These are phyloP conservation scores for Ceratocystis cacaofunesta DNA, from an alignment of 2,329 filamentous ascomycete genomes.

Conservation along the genomic window DNA sequence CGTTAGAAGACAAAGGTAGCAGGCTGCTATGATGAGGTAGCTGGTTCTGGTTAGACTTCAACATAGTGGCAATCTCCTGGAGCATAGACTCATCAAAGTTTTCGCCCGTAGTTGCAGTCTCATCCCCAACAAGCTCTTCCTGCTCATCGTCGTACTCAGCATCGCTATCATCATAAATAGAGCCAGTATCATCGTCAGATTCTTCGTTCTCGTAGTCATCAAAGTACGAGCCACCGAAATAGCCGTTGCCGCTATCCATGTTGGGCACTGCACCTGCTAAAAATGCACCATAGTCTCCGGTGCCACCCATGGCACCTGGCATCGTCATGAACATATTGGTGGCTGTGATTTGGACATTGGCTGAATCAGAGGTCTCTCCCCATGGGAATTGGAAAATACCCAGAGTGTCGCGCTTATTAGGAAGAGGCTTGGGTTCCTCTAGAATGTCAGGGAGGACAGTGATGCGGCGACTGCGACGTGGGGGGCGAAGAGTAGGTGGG, in stretches of 20 bases:
- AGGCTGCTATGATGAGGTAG: slow-evolving; percentile 33
- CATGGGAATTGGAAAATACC: slow-evolving; percentile 53
- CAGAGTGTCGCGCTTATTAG: slow-evolving; percentile 42
- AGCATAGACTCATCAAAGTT: slow-evolving; percentile 47
- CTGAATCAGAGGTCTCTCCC: slow-evolving; percentile 47
- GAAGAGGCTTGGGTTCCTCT: slow-evolving; percentile 45
- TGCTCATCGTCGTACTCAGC: slow-evolving; percentile 23
- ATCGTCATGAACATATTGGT: slow-evolving; percentile 31
- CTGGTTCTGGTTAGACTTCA: slow-evolving; percentile 37
- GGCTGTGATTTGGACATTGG: slow-evolving; percentile 28
- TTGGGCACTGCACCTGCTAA: slow-evolving; percentile 22
- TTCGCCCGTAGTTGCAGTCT: slow-evolving; percentile 30
- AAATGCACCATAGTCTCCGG: slow-evolving; percentile 22
- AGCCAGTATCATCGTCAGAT: slow-evolving; percentile 26
- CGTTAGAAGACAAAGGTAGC: slow-evolving; percentile 25
- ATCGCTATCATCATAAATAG: slow-evolving; percentile 19
- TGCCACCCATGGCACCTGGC: slow-evolving; percentile 36
- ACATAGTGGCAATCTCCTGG: slow-evolving; percentile 48
- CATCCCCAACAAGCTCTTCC: slow-evolving; percentile 24
- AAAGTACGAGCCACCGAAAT: slow-evolving; percentile 36
- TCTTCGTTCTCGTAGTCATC: slow-evolving; percentile 45
- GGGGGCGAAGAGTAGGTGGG: slow-evolving; percentile 37
- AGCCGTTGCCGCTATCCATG: slow-evolving; percentile 27
- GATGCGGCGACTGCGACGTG: slow-evolving; percentile 40
- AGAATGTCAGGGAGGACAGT: slow-evolving; percentile 48